Conservation (phyloP, 345 rosid genomes). For the Sisymbrium irio region DNA sequence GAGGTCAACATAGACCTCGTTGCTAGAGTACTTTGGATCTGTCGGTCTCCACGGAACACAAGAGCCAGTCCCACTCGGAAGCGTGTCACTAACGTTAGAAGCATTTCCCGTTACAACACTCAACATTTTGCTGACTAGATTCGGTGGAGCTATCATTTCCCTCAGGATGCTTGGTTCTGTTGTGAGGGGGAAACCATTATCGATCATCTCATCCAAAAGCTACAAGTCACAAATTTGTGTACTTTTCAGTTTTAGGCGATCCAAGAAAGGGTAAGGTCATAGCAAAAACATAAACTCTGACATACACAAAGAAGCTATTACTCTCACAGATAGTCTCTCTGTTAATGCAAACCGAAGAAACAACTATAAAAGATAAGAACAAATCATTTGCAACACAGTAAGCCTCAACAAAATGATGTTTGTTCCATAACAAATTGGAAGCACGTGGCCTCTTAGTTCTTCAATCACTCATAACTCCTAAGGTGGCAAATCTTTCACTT, state of each 20-base stretch:
- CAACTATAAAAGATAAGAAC: background rate
- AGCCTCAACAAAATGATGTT: background rate
- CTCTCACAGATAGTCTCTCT: background rate
- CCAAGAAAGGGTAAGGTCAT: background rate
- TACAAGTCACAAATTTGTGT: background rate
- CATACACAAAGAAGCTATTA: background rate
- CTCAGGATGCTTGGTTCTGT: conserved; percentile 87
- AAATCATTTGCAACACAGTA: no score
- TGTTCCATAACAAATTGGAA: background rate
- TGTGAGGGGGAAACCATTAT: conserved; percentile 95
- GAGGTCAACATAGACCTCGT: conserved; percentile 89
- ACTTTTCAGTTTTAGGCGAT: conserved; percentile 7
- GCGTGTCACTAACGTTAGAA: conserved; percentile 77
- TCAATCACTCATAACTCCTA: background rate
- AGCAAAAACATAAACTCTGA: background rate
- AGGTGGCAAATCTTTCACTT: background rate
- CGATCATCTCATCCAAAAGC: conserved; percentile 87
- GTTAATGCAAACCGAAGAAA: background rate
- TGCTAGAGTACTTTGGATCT: conserved; percentile 78
- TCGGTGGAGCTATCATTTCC: conserved; percentile 97
- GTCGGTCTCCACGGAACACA: conserved; percentile 93
- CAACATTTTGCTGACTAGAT: conserved; percentile 80
- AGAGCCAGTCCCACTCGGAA: conserved; percentile 82
- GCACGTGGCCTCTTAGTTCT: background rate
- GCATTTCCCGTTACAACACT: conserved; percentile 94